These are phyloP conservation scores for Apiospora sp. DNA, from an alignment of 2,329 filamentous ascomycete genomes.

Conservation along the genomic window DNA sequence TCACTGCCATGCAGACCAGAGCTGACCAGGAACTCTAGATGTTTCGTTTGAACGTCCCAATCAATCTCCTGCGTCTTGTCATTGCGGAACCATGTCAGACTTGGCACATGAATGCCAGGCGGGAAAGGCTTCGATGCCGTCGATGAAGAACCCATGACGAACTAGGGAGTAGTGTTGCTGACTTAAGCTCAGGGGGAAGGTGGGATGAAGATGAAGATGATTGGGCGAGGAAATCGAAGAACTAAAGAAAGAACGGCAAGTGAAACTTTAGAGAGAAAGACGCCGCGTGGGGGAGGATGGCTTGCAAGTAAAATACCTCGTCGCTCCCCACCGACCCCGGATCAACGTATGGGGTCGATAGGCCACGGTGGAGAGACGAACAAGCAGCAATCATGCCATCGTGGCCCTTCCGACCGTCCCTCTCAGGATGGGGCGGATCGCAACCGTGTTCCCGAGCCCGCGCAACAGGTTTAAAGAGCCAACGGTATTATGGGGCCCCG, in stretches of 20 bases:
- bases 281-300: no score
- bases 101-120: slow-evolving; percentile 64
- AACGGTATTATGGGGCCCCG: no score
- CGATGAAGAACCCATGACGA: slow-evolving; percentile 14
- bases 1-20: slow-evolving; percentile 60
- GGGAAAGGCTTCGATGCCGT: slow-evolving; percentile 43
- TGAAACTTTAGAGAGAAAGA: background rate
- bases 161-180: no score
- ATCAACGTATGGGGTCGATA: background rate
- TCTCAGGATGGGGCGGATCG: background rate
- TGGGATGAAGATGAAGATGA: no score
- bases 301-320: background rate
- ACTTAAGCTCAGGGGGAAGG: no score
- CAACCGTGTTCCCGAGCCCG: background rate
- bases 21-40: slow-evolving; percentile 60
- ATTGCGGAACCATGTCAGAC: slow-evolving; percentile 61
- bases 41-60: slow-evolving; percentile 61
- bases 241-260: background rate
- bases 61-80: slow-evolving; percentile 60
- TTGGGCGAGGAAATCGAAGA: background rate
- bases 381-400: background rate
- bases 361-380: background rate
- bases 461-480: no score
- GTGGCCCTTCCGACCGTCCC: background rate
- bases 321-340: background rate